These are phyloP conservation scores for Mycena indigotica DNA, from an alignment of 768 basidiomycete genomes.

Conservation along the genomic window DNA sequence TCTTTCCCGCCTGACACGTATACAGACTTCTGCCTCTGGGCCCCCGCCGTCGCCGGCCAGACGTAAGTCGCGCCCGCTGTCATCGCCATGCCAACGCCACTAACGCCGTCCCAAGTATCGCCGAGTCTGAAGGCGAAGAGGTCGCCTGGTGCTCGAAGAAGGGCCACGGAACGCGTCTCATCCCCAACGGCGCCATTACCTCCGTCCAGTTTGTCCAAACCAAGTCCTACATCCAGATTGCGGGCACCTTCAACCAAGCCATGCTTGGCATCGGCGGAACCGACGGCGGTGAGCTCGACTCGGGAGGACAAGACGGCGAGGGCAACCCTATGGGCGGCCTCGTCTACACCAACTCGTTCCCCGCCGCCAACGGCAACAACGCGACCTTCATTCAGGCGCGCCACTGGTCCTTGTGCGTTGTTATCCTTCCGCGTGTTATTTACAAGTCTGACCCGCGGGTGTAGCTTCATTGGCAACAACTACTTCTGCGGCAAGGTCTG, in stretches of 20 bases:
- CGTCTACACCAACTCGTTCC: slow-evolving; percentile 49
- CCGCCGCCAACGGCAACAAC: slow-evolving; percentile 37
- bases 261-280: slow-evolving; percentile 11
- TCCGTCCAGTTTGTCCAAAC: slow-evolving; percentile 62
- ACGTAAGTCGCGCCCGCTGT: slow-evolving; percentile 21
- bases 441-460: background rate
- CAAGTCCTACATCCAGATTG: slow-evolving; percentile 54
- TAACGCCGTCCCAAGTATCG: slow-evolving; percentile 35
- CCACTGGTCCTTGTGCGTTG: slow-evolving; percentile 52
- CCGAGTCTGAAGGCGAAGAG: slow-evolving; percentile 59
- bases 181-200: slow-evolving; percentile 56
- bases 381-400: slow-evolving; percentile 42
- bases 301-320: slow-evolving; percentile 57
- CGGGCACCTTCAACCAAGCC: slow-evolving; percentile 59
- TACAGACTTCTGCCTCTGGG: slow-evolving; percentile 64
- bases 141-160: slow-evolving; percentile 73
- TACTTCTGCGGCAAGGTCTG: slow-evolving; percentile 59
- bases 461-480: slow-evolving; percentile 54
- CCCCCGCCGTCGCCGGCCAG: slow-evolving; percentile 46
- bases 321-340: slow-evolving; percentile 63
- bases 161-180: slow-evolving; percentile 63
- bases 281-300: slow-evolving; percentile 59
- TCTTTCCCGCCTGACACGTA: background rate
- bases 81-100: background rate
- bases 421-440: background rate